A percentile compares a stretch with the other conserved stretches of the same genome.
These are phyloP conservation scores for Euclidium syriacum DNA, from an alignment of 345 rosid genomes.

Conservation along the genomic window DNA sequence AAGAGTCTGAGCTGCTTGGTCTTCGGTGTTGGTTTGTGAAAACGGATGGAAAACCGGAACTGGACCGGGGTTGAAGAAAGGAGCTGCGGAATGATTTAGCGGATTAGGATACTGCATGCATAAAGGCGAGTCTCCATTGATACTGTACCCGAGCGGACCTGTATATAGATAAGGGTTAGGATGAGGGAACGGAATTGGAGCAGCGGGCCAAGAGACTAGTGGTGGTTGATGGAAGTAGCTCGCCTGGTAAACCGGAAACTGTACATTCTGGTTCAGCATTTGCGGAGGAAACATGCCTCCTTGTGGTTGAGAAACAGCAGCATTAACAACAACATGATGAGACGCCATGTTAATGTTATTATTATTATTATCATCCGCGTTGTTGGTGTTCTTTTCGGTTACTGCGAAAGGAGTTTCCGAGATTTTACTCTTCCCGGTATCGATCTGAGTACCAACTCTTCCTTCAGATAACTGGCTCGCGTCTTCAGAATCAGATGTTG, in stretches of 20 bases:
- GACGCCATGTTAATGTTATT: not conserved
- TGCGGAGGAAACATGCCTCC: conserved; percentile 43
- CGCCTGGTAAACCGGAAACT: conserved; percentile 56
- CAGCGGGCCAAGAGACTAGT: conserved; percentile 60
- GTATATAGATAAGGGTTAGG: conserved; percentile 58
- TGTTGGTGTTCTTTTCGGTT: conserved; percentile 30
- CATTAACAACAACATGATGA: conserved; percentile 6
- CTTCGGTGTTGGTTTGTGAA: conserved; percentile 41
- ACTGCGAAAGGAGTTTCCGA: conserved; percentile 25
- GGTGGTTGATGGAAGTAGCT: conserved; percentile 71
- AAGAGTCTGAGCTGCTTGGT: conserved; percentile 36
- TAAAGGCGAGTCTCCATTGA: conserved; percentile 19
- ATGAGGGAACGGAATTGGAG: conserved; percentile 51
- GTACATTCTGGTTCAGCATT: conserved; percentile 50
- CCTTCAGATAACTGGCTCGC: conserved; percentile 62
- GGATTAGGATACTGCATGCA: conserved; percentile 51
- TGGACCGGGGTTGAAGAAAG: conserved; percentile 44
- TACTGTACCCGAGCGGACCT: conserved; percentile 47
- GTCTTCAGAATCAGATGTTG: conserved; percentile 91
- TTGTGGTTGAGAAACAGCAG: conserved; percentile 42
- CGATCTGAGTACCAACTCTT: conserved; percentile 43
- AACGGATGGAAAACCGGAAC: conserved; percentile 53
- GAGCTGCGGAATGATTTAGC: conserved; percentile 41
- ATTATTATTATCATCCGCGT: conserved; percentile 27
- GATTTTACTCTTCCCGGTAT: conserved; percentile 43